These are phyloP conservation scores for Penicillium odoratum DNA, from an alignment of 495 filamentous ascomycete species.

Conservation along the genomic window DNA sequence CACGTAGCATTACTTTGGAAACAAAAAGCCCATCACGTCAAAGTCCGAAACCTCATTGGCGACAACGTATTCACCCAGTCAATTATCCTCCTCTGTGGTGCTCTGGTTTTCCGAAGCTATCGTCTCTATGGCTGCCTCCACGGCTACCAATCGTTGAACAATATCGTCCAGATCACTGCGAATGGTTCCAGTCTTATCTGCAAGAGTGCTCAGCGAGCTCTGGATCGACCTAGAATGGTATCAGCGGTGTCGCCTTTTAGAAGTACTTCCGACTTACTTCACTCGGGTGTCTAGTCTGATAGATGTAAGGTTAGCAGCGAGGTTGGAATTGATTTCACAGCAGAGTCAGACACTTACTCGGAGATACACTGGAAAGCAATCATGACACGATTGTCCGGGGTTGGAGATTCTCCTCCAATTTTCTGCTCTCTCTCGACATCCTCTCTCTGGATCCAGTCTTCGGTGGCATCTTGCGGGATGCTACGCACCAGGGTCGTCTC, in stretches of 20 bases:
- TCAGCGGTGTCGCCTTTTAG: neutral
- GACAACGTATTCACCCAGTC: neutral
- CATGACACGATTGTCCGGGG: neutral
- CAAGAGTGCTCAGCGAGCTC: neutral
- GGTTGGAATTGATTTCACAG: neutral
- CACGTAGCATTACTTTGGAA: neutral
- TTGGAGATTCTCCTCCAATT: neutral
- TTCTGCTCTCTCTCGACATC: neutral
- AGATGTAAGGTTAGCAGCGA: neutral
- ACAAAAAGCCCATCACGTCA: neutral
- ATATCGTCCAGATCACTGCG: neutral
- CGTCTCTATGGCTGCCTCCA: neutral
- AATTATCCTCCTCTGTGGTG: neutral
- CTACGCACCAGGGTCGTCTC: neutral
- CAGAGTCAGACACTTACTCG: neutral
- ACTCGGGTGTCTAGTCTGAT: neutral
- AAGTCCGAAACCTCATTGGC: neutral
- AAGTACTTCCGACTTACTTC: neutral
- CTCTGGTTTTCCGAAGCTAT: neutral
- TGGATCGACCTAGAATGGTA: too few relatives aligned
- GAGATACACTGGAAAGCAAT: neutral
- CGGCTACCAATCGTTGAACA: neutral
- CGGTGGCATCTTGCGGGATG: neutral
- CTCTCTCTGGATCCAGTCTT: conserved; percentile 1
- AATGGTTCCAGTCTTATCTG: neutral